A percentile compares a stretch with the other conserved stretches of the same genome.
phyloP scores from a whole-genome alignment of 2,329 filamentous ascomycete species.

The Leptographium lundbergii region DNA sequence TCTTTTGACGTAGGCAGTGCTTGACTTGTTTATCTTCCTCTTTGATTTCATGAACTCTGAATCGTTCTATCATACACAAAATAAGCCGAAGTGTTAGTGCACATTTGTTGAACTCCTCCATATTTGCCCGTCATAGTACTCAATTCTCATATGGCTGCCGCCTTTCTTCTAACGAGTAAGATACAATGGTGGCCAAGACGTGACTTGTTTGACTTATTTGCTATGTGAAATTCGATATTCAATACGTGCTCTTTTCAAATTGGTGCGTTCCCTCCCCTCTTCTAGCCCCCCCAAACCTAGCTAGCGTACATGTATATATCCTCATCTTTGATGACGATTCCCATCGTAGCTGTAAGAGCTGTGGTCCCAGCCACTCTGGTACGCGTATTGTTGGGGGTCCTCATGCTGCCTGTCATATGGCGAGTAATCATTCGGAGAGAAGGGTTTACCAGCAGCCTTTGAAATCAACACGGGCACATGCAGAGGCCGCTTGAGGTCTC shows the following conservation, averaged over 20 bases:
- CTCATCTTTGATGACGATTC: background rate
- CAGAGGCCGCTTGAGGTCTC: conserved; percentile 37
- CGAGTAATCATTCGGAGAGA: background rate
- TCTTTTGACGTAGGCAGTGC: too few species aligned
- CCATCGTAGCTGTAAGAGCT: background rate
- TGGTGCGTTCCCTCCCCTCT: background rate
- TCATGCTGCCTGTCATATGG: background rate
- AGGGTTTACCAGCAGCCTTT: conserved; percentile 18
- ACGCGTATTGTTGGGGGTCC: background rate
- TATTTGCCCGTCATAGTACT: too few species aligned
- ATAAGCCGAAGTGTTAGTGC: too few species aligned
- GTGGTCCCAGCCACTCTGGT: background rate
- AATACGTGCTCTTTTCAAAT: background rate
- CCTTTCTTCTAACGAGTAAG: background rate
- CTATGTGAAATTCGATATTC: background rate
- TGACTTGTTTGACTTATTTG: background rate
- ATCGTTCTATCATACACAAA: too few species aligned
- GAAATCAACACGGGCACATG: conserved; percentile 41
- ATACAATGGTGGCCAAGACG: background rate
- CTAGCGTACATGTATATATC: background rate
- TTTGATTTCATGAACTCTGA: too few species aligned
- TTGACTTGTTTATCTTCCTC: too few species aligned
- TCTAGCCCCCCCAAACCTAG: background rate
- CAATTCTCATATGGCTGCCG: background rate
- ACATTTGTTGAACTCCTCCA: too few species aligned